These are phyloP conservation scores for Fusarium sp. DNA, from an alignment of 2,329 filamentous ascomycete species.

Conservation along the genomic window DNA sequence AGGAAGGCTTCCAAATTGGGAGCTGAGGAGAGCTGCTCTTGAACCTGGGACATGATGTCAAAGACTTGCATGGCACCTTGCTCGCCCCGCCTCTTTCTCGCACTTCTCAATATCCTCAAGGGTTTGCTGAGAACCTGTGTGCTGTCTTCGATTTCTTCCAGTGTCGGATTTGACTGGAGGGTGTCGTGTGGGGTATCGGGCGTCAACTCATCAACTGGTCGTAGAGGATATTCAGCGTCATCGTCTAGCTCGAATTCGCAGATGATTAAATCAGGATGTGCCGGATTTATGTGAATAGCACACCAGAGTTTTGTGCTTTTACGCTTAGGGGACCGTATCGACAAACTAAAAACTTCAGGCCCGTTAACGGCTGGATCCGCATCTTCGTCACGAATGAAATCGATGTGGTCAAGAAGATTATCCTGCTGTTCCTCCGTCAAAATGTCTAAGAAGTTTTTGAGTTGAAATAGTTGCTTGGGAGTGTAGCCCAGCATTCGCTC, in stretches of 20 bases:
- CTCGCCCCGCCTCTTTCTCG: constrained; percentile 78
- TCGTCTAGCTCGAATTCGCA: constrained; percentile 92
- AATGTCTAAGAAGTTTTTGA: constrained; percentile 83
- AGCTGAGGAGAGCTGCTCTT: constrained; percentile 83
- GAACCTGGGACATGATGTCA: constrained; percentile 90
- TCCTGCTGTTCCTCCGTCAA: constrained; percentile 85
- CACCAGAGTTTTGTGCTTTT: constrained; percentile 81
- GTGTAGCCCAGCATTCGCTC: constrained; percentile 78
- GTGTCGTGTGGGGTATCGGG: constrained; percentile 78
- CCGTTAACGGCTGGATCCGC: constrained; percentile 79
- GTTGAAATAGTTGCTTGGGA: constrained; percentile 77
- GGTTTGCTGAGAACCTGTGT: constrained; percentile 80
- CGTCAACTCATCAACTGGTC: constrained; percentile 66
- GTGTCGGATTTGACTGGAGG: constrained; percentile 74
- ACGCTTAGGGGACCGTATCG: constrained; percentile 67
- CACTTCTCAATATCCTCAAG: constrained; percentile 78
- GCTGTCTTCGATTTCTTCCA: constrained; percentile 78
- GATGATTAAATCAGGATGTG: constrained; percentile 76
- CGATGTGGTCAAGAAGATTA: constrained; percentile 84
- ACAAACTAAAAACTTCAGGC: constrained; percentile 85
- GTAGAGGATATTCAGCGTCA: constrained; percentile 73
- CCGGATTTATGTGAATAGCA: constrained; percentile 79
- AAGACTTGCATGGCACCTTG: constrained; percentile 90
- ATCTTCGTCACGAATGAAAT: constrained; percentile 87
- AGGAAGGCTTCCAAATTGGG: constrained; percentile 76